Conservation (phyloP, 2,329 filamentous ascomycete genomes). For the Achaetomium macrosporum region DNA sequence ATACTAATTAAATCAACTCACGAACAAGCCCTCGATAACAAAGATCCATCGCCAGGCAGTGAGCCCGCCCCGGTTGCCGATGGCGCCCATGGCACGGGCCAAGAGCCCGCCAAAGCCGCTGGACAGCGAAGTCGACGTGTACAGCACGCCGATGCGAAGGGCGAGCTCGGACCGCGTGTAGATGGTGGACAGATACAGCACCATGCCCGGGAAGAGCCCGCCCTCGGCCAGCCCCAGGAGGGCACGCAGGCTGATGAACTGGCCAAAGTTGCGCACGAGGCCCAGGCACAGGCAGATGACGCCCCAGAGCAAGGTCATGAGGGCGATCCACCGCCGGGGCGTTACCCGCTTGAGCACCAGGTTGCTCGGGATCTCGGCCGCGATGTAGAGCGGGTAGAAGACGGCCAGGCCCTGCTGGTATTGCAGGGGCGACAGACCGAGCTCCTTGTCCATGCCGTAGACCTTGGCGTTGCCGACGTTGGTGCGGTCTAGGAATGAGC, state of each 20-base stretch:
- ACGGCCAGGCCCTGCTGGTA: conserved; percentile 53
- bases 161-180: conserved; percentile 56
- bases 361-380: conserved; percentile 56
- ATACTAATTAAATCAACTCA: not conserved
- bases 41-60: conserved; percentile 68
- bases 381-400: conserved; percentile 60
- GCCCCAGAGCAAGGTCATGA: conserved; percentile 53
- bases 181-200: conserved; percentile 59
- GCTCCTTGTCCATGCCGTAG: conserved; percentile 52
- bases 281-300: conserved; percentile 52
- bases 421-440: conserved; percentile 53
- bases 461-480: too few relatives aligned
- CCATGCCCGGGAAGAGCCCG: conserved; percentile 61
- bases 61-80: conserved; percentile 38
- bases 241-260: conserved; percentile 56
- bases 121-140: conserved; percentile 15
- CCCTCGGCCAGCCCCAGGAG: conserved; percentile 59
- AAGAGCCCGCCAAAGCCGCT: conserved; percentile 15
- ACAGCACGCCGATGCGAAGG: conserved; percentile 58
- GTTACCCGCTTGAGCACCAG: conserved; percentile 57
- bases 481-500: too few relatives aligned
- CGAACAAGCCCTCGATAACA: conserved; percentile 39
- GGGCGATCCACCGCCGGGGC: conserved; percentile 54
- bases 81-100: conserved; percentile 5
- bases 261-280: conserved; percentile 46